A percentile compares a stretch with the other conserved stretches of the same genome.
These are phyloP conservation scores for Apostasia shenzhenica DNA, from an alignment of 106 monocot genomes.

Conservation along the genomic window DNA sequence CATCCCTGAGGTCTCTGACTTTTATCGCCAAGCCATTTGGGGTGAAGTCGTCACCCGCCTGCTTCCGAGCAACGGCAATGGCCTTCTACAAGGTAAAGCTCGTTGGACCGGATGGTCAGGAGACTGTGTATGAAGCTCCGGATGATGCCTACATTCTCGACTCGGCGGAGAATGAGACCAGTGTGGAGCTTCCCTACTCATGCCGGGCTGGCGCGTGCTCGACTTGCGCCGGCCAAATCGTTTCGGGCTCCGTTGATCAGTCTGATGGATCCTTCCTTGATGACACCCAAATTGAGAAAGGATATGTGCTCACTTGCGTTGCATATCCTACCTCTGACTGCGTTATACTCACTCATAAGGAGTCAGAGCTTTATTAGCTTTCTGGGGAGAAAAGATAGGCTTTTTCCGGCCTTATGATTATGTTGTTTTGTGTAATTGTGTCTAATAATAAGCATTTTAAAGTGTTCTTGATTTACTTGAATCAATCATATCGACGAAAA, in stretches of 20 bases:
- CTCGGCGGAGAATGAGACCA: conserved; percentile 18
- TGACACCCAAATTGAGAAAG: conserved; percentile 15
- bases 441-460: too few species aligned
- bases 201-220: conserved; percentile 34
- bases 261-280: conserved; percentile 35
- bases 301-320: conserved; percentile 26
- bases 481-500: too few species aligned
- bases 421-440: too few species aligned
- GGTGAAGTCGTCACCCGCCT: conserved; percentile 10
- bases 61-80: conserved; percentile 20
- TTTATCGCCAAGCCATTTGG: conserved; percentile 5
- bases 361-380: conserved; percentile 18
- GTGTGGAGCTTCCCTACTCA: conserved; percentile 29
- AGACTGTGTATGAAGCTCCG: conserved; percentile 27
- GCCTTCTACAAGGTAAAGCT: conserved; percentile 33
- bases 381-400: too few species aligned
- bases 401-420: too few species aligned
- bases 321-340: conserved; percentile 23
- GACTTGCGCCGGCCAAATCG: conserved; percentile 20
- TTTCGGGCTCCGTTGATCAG: conserved; percentile 21
- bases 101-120: conserved; percentile 18
- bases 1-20: conserved; percentile 7
- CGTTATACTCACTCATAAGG: conserved; percentile 31
- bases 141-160: conserved; percentile 29
- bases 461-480: too few species aligned